phyloP scores from a whole-genome alignment of 306 rosid genomes.

The Argentina anserina region DNA sequence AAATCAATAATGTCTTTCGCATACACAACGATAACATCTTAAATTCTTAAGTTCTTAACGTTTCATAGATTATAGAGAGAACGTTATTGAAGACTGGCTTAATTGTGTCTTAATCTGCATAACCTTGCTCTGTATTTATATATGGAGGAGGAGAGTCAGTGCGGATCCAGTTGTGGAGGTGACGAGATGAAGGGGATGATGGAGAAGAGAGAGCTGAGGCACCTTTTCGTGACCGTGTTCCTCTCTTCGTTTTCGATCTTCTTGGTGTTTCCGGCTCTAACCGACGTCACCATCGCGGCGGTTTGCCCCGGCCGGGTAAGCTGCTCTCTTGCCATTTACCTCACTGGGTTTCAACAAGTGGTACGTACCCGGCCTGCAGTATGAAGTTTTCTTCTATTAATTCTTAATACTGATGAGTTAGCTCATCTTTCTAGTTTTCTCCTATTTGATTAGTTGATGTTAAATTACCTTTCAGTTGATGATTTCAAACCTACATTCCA shows the following conservation, averaged over 20 bases:
- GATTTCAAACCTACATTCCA: not conserved
- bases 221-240: conserved; percentile 62
- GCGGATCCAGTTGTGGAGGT: not conserved
- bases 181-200: conserved; percentile 17
- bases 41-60: no score
- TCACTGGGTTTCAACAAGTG: conserved; percentile 71
- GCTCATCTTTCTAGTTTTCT: not conserved
- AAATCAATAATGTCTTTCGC: no score
- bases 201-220: conserved; percentile 40
- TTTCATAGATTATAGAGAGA: no score
- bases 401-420: not conserved
- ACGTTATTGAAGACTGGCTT: no score
- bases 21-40: no score
- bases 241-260: conserved; percentile 25
- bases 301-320: conserved; percentile 65
- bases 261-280: conserved; percentile 47
- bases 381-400: not conserved
- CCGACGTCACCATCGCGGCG: conserved; percentile 67
- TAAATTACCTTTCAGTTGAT: not conserved
- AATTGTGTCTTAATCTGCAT: no score
- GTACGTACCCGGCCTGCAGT: conserved; percentile 32
- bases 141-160: not conserved
- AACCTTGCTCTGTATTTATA: not conserved
- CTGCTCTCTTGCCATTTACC: conserved; percentile 88
- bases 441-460: not conserved